Percentiles rank a stretch among this genome's conserved stretches.
phyloP scores from a whole-genome alignment of 768 basidiomycete genomes.

The Multifurca ochricompacta region DNA sequence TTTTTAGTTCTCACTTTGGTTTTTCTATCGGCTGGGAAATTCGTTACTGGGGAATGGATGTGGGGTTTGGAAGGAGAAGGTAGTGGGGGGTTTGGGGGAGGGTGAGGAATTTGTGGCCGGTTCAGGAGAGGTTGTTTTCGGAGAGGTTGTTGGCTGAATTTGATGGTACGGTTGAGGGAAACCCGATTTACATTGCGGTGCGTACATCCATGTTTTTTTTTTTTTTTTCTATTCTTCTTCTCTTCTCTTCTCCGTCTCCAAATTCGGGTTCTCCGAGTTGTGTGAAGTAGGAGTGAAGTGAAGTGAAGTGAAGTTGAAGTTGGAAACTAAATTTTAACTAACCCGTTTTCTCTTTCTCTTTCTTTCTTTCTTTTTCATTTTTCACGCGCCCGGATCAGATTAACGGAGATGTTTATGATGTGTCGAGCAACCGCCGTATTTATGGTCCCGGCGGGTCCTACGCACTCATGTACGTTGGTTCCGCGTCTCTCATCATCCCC shows the following conservation, averaged over 20 bases:
- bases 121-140: constrained; percentile 64
- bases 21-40: constrained; percentile 65
- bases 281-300: too few species aligned
- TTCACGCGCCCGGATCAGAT: too few species aligned
- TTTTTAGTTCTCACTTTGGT: constrained; percentile 45
- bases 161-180: constrained; percentile 58
- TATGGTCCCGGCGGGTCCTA: constrained; percentile 91
- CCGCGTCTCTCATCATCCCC: too few species aligned
- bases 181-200: constrained; percentile 82
- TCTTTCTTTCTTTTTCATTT: constrained; percentile 3
- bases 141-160: constrained; percentile 57
- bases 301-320: too few species aligned
- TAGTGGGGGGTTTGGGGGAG: constrained; percentile 53
- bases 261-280: too few species aligned
- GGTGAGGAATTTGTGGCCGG: constrained; percentile 58
- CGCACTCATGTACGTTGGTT: constrained; percentile 58
- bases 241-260: constrained; percentile 18
- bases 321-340: constrained; percentile 18
- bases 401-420: constrained; percentile 90
- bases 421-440: constrained; percentile 60
- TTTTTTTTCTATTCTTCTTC: constrained; percentile 6
- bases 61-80: too few species aligned
- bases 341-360: constrained; percentile 16
- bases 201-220: constrained; percentile 23
- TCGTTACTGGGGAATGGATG: constrained; percentile 77